Base-by-base conservation (phyloP, 495 filamentous ascomycete genomes). In the Penicillium psychrofluorescens region DNA sequence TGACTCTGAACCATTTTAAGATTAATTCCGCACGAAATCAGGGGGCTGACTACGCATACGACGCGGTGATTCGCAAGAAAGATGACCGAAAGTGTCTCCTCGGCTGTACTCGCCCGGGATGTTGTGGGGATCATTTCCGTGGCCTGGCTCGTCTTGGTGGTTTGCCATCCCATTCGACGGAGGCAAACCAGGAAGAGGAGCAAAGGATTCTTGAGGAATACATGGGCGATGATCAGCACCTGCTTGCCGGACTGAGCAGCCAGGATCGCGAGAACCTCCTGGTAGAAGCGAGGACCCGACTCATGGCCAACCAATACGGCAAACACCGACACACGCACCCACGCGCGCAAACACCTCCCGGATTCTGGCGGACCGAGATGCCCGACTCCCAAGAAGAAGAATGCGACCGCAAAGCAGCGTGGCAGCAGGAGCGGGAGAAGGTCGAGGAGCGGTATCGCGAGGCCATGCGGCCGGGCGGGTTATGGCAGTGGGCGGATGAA, bases 291-390 rank as follows among this genome's bases (percentile, higher is more conserved):
- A 81, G 79, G 53, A 78, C 78, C 0, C 72, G 72, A 52, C 62
- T 75, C 15, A 65, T 95, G 40, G 81, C 89, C 6, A 78, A 92
- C 46, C 71, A 72, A 41, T 77, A 75, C 62, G 88, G 90, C 7
- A 85, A 68, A 58, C 92, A 95, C 65, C 71, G 83, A 33, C 79
- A 94, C 48, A 74, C 78, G 29, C 90, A 84, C 58, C 77, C 79
- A 45, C 76, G 90, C 27, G 63, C 73, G 16, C 67, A 63, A 29
- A 85, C 84, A 10, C 91, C 92, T 3, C 86, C 87, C 11, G 90
- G 90, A 1, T 95, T 85, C 55, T 98, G 92, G 92, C 75, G 88
- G 48, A 75, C 81, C 22, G 90, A 91, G 45, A 89, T 96, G 64
- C 90, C 91, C 9, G 76, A 61, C 35, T 95, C 90, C 7, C 90